Percentiles rank a stretch among this genome's conserved stretches.
Evolutionary conservation across 441 rosid genomes (phyloP).

Genomic region (Syzygium malaccense): DNA sequence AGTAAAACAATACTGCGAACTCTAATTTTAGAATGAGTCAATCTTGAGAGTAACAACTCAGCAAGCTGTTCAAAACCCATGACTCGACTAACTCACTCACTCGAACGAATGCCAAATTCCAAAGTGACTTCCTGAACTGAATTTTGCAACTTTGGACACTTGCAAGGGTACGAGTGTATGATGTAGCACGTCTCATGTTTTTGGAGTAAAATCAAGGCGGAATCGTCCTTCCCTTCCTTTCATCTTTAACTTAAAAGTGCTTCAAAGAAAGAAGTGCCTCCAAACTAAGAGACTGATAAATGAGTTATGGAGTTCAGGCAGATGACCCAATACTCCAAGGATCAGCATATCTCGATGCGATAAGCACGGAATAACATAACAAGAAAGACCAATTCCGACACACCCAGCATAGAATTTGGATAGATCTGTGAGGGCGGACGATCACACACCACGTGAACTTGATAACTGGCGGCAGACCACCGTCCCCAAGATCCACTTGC

Average conservation of each 20-base stretch:
- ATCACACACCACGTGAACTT: background rate
- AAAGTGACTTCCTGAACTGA: too few relatives aligned
- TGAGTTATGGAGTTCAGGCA: background rate
- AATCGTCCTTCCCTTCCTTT: background rate
- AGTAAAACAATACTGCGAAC: background rate
- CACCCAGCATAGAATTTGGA: background rate
- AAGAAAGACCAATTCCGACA: background rate
- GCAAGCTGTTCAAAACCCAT: background rate
- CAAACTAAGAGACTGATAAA: background rate
- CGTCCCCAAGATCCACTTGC: background rate
- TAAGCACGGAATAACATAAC: background rate
- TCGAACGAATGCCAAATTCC: too few relatives aligned
- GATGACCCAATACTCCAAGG: background rate
- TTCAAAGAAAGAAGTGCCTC: background rate
- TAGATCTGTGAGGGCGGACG: background rate
- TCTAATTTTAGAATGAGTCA: background rate
- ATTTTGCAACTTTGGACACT: too few relatives aligned
- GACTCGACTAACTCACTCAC: background rate
- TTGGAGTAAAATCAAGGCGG: background rate
- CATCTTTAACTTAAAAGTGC: background rate
- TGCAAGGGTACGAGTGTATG: background rate
- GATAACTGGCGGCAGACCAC: background rate
- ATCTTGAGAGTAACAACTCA: background rate
- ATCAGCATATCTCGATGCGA: background rate
- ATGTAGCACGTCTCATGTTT: background rate